Conservation (phyloP, 805 yeast species). For the Wickerhamiella azymoides region DNA sequence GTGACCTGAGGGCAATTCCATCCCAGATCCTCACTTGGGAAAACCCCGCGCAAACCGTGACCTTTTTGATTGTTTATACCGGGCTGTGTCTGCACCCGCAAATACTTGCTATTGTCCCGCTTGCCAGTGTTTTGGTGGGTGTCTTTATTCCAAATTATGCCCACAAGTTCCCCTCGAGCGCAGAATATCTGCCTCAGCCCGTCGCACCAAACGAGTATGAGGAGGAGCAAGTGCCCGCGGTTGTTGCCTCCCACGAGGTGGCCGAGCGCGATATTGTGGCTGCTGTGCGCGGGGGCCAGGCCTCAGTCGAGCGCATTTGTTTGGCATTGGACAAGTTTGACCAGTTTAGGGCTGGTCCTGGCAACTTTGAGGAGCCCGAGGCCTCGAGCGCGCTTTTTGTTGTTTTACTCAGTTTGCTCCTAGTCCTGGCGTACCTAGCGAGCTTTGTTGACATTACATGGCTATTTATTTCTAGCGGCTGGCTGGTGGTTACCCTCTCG, state of each 20-base stretch:
- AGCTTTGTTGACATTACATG: constrained; percentile 41
- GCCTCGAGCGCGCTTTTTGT: constrained; percentile 48
- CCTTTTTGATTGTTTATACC: constrained; percentile 46
- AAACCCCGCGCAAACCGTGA: constrained; percentile 53
- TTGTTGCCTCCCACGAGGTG: constrained; percentile 11
- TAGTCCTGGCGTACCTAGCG: constrained; percentile 23
- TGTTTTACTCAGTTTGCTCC: constrained; percentile 26
- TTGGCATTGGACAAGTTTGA: constrained; percentile 39
- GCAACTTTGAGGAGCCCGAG: constrained; percentile 59
- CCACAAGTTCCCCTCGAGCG: constrained; percentile 15
- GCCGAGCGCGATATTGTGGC: constrained; percentile 14
- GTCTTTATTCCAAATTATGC: constrained; percentile 57
- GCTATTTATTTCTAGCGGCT: constrained; percentile 41
- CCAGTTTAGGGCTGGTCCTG: constrained; percentile 42
- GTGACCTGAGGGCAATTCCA: constrained; percentile 47
- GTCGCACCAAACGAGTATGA: constrained; percentile 12
- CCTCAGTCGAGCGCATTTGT: constrained; percentile 42
- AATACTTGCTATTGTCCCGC: constrained; percentile 49
- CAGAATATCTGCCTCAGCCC: constrained; percentile 16
- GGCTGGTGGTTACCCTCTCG: constrained; percentile 38
- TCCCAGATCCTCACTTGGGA: constrained; percentile 61
- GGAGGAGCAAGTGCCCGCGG: constrained; percentile 18
- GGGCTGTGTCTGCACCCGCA: constrained; percentile 60
- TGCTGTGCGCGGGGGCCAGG: constrained; percentile 35
- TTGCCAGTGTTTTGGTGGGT: constrained; percentile 39